Conservation (phyloP, 371 early-diverging fungal genomes). For the Nematocida sp. region DNA sequence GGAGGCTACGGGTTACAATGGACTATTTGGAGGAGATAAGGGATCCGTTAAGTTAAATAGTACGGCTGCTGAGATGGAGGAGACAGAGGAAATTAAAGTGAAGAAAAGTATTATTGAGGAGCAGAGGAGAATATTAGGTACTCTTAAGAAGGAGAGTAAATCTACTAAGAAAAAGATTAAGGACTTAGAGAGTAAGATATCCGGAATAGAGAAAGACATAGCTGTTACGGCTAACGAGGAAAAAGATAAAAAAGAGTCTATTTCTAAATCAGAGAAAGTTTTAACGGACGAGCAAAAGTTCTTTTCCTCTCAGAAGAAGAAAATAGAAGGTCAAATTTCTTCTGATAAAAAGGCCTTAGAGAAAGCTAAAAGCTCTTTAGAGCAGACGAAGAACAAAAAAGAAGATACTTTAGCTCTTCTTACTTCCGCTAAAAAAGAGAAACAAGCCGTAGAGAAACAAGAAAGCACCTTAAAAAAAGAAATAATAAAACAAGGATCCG, state of each 20-base stretch:
- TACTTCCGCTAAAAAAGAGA: not conserved
- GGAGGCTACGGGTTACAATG: no score
- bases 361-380: not conserved
- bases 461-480: not conserved
- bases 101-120: no score
- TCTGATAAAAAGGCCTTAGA: not conserved
- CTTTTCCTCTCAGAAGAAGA: not conserved
- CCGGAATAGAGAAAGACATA: constrained; percentile 9
- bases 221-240: not conserved
- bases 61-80: no score
- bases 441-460: constrained; percentile 11
- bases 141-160: constrained; percentile 9
- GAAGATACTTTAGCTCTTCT: not conserved
- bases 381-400: not conserved
- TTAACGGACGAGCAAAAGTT: not conserved
- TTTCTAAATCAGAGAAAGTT: not conserved
- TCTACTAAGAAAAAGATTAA: constrained; percentile 11
- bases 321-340: not conserved
- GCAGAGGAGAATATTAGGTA: no score
- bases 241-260: constrained; percentile 6
- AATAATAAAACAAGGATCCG: not conserved
- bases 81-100: no score
- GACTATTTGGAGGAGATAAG: no score
- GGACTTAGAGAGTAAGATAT: constrained; percentile 7
- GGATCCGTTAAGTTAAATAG: no score